phyloP scores from a whole-genome alignment of 2,329 filamentous ascomycete species.

The Exserohilum rostratum region DNA sequence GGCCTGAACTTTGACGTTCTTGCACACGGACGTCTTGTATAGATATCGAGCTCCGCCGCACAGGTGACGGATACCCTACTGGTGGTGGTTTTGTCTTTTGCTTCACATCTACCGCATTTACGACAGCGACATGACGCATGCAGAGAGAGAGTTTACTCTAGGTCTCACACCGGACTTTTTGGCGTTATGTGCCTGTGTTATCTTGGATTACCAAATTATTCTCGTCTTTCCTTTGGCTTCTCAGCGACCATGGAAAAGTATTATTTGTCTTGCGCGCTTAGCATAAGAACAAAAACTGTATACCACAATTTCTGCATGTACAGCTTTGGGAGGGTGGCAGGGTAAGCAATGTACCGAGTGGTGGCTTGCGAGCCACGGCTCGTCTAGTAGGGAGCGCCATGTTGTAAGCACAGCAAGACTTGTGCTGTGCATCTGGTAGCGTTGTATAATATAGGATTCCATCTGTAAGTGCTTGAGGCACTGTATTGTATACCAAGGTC shows the following conservation, averaged over 20 bases:
- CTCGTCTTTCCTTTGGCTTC: slow-evolving; percentile 16
- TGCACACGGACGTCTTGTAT: slow-evolving; percentile 18
- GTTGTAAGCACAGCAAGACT: not conserved
- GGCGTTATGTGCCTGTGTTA: slow-evolving; percentile 41
- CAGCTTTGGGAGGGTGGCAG: slow-evolving; percentile 6
- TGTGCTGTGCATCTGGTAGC: slow-evolving; percentile 13
- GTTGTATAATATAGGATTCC: slow-evolving; percentile 27
- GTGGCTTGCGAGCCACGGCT: slow-evolving; percentile 2
- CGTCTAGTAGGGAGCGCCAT: slow-evolving; percentile 8
- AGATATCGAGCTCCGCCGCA: slow-evolving; percentile 14
- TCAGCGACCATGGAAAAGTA: slow-evolving; percentile 8
- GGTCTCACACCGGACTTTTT: slow-evolving; percentile 30
- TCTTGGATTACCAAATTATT: slow-evolving; percentile 33
- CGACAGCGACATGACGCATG: slow-evolving; percentile 47
- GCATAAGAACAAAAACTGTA: slow-evolving; percentile 8
- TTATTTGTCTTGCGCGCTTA: slow-evolving; percentile 6
- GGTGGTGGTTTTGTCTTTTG: slow-evolving; percentile 23
- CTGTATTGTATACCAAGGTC: slow-evolving; percentile 14
- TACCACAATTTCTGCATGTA: slow-evolving; percentile 12
- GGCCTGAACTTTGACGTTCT: slow-evolving; percentile 7
- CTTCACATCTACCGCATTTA: slow-evolving; percentile 49
- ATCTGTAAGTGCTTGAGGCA: slow-evolving; percentile 13
- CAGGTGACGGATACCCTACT: slow-evolving; percentile 9
- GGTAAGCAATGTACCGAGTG: slow-evolving; percentile 1
- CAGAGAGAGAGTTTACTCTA: slow-evolving; percentile 28